These are phyloP conservation scores for Ganoderma multipileum DNA, from an alignment of 1,284 basidiomycete genomes.

Conservation along the genomic window DNA sequence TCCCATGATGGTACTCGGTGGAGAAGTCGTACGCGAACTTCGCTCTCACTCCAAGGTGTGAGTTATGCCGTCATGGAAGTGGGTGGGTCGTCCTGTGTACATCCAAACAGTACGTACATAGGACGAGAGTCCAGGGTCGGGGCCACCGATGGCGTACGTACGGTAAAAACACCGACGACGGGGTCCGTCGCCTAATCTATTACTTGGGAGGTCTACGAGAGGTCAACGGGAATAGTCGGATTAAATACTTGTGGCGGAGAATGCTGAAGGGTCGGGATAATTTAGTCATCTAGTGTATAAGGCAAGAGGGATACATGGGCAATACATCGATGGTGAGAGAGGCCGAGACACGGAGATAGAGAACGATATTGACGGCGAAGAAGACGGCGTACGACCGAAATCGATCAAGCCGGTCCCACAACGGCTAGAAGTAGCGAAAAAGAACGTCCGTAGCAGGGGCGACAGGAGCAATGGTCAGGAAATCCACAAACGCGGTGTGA, in stretches of 20 bases:
- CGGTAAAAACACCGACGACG: not conserved
- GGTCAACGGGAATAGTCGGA: not conserved
- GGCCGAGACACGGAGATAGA: not conserved
- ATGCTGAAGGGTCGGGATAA: not conserved
- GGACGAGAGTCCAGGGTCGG: not conserved
- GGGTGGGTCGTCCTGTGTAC: not conserved
- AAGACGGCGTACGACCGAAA: not conserved
- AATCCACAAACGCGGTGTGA: not conserved
- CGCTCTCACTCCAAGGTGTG: not conserved
- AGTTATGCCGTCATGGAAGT: not conserved
- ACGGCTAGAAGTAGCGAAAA: not conserved
- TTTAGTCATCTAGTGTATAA: not conserved
- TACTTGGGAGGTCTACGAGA: not conserved
- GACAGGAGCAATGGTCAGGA: too few species aligned
- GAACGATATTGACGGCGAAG: not conserved
- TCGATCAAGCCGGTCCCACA: not conserved
- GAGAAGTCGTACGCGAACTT: not conserved
- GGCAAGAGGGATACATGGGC: not conserved
- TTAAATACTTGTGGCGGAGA: not conserved
- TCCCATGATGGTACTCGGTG: not conserved
- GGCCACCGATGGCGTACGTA: not conserved
- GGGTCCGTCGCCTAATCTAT: not conserved
- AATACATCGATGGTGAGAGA: not conserved
- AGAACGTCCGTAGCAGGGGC: not conserved
- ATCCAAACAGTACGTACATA: not conserved